Percentiles rank a stretch among this genome's conserved stretches.
Conservation (phyloP, 225 moss, liverwort and hornwort genomes). For the Pleurozium schreberi region DNA sequence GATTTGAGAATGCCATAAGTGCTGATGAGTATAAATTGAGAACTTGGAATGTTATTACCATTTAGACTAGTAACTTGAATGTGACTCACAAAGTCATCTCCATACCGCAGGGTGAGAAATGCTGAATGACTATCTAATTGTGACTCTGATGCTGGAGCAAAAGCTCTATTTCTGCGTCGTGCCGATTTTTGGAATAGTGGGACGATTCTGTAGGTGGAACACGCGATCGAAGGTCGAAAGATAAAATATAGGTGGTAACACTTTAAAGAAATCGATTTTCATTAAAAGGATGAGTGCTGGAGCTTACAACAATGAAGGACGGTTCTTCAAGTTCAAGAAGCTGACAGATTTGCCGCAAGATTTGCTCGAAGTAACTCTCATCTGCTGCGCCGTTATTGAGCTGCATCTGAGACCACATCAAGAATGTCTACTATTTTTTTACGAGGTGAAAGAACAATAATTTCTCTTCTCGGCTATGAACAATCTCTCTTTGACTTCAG, state of each 20-base stretch:
- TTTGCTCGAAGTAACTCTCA: constrained; percentile 21
- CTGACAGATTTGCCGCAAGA: constrained; percentile 33
- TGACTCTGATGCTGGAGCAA: background rate
- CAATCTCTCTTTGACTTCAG: background rate
- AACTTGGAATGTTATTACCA: background rate
- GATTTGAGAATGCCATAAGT: background rate
- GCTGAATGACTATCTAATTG: background rate
- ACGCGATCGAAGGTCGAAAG: background rate
- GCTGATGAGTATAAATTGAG: background rate
- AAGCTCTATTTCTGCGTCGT: background rate
- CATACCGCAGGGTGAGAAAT: background rate
- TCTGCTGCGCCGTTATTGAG: background rate
- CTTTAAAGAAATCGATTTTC: background rate
- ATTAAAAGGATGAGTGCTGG: background rate
- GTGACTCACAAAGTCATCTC: background rate
- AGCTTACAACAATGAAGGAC: constrained; percentile 33
- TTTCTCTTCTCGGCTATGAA: background rate
- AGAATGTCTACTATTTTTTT: background rate
- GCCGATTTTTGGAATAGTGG: background rate
- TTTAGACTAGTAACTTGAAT: background rate
- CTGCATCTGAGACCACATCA: constrained; percentile 13
- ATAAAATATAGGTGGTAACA: background rate
- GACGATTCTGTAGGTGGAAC: background rate
- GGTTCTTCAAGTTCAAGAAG: constrained; percentile 51
- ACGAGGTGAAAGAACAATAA: background rate